Evolutionary conservation across 2,329 filamentous ascomycete species (phyloP).

Genomic region (Claviceps pazoutovae): DNA sequence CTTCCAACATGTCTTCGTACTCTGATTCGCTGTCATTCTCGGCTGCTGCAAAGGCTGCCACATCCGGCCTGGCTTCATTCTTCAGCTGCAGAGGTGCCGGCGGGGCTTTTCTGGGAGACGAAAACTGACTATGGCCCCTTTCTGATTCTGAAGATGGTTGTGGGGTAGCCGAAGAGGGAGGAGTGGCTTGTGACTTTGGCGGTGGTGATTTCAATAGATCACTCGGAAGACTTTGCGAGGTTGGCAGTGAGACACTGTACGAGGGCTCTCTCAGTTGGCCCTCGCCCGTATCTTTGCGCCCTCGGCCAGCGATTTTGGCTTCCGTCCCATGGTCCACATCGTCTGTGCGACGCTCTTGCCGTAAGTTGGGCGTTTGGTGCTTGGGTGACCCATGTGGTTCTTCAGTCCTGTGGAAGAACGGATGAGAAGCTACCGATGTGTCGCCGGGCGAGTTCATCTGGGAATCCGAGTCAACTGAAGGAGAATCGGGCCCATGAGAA

Average conservation of each 20-base stretch:
- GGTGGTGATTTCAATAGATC: constrained; percentile 37
- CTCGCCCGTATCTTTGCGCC: constrained; percentile 31
- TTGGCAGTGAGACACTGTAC: constrained; percentile 37
- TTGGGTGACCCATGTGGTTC: constrained; percentile 27
- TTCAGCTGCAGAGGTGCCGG: constrained; percentile 68
- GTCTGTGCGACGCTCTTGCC: constrained; percentile 44
- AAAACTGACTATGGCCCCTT: constrained; percentile 35
- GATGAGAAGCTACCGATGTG: constrained; percentile 45
- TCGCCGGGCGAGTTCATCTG: constrained; percentile 45
- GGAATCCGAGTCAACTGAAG: constrained; percentile 29
- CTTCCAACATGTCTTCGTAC: constrained; percentile 65
- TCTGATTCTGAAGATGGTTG: constrained; percentile 31
- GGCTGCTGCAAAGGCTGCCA: constrained; percentile 22
- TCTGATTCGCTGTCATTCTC: constrained; percentile 63
- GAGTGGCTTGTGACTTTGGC: constrained; percentile 31
- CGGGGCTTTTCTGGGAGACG: constrained; percentile 61
- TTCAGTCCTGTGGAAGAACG: constrained; percentile 49
- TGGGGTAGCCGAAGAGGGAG: constrained; percentile 26
- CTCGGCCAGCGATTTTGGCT: constrained; percentile 31
- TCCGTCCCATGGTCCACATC: constrained; percentile 42
- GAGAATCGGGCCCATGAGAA: constrained; percentile 1
- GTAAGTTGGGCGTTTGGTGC: constrained; percentile 41
- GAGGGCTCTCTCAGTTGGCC: constrained; percentile 31
- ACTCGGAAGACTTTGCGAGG: constrained; percentile 41
- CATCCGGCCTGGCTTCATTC: constrained; percentile 12